phyloP scores from a whole-genome alignment of 768 basidiomycete genomes.

The Boletus subcaerulescens region DNA sequence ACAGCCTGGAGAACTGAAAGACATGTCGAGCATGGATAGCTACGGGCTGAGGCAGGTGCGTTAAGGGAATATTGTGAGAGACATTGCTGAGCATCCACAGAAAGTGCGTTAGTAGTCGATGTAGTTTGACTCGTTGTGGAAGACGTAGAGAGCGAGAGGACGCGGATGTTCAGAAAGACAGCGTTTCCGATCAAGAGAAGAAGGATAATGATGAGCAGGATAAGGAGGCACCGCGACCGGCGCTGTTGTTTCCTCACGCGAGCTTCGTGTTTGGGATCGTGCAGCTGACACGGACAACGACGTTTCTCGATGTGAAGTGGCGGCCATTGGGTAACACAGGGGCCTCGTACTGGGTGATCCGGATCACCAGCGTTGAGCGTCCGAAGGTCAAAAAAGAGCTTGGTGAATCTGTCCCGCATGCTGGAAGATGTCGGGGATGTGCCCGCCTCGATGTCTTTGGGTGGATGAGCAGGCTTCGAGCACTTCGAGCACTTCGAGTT shows the following conservation, averaged over 20 bases:
- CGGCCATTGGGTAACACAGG: conserved; percentile 33
- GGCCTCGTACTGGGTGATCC: conserved; percentile 25
- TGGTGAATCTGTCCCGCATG: conserved; percentile 35
- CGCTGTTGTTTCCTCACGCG: conserved; percentile 27
- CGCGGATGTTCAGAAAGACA: conserved; percentile 37
- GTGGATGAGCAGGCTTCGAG: not conserved
- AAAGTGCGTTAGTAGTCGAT: conserved; percentile 31
- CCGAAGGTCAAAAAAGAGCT: conserved; percentile 37
- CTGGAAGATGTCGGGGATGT: conserved; percentile 16
- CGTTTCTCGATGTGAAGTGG: conserved; percentile 40
- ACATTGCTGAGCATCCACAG: conserved; percentile 42
- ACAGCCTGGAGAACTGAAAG: conserved; percentile 39
- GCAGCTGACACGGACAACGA: conserved; percentile 21
- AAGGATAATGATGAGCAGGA: conserved; percentile 38
- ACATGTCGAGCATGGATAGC: conserved; percentile 47
- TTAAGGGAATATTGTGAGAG: conserved; percentile 44
- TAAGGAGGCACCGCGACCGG: conserved; percentile 31
- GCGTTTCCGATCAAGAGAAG: conserved; percentile 43
- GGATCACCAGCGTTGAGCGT: conserved; percentile 25
- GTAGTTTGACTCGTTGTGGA: conserved; percentile 16
- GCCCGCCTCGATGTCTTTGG: conserved; percentile 29
- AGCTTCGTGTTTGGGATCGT: conserved; percentile 18
- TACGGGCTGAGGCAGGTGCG: conserved; percentile 40
- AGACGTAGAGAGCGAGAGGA: conserved; percentile 22
- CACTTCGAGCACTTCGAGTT: conserved; percentile 11